Conservation (phyloP, 1,139 yeast species). For the Ashbya aceris region DNA sequence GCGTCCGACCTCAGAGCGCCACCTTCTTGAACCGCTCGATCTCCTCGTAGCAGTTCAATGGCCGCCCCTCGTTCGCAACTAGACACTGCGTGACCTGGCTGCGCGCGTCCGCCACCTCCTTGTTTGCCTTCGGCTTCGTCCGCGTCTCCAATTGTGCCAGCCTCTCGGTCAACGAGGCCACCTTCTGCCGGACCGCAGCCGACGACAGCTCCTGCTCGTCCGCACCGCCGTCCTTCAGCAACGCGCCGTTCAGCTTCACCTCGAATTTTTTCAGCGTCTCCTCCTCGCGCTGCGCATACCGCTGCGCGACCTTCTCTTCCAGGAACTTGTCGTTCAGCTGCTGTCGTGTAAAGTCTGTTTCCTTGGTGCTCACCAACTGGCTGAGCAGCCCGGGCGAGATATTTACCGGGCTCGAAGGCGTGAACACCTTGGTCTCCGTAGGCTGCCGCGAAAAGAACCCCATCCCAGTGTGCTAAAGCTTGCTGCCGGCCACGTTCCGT, state of each 20-base stretch:
- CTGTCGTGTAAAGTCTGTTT: slow-evolving; percentile 74
- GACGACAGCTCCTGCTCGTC: slow-evolving; percentile 24
- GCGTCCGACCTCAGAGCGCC: slow-evolving; percentile 5
- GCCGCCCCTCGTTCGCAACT: slow-evolving; percentile 56
- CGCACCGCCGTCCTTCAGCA: slow-evolving; percentile 32
- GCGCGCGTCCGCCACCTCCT: slow-evolving; percentile 40
- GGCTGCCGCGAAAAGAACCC: slow-evolving; percentile 18
- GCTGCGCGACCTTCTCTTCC: slow-evolving; percentile 65
- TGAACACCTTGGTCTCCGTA: slow-evolving; percentile 51
- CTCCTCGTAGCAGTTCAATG: slow-evolving; percentile 83
- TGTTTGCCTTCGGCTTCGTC: slow-evolving; percentile 28
- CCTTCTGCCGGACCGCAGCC: slow-evolving; percentile 34
- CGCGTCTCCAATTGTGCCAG: slow-evolving; percentile 33
- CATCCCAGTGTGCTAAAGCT: background rate
- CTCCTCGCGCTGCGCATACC: slow-evolving; percentile 52
- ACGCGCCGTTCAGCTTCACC: slow-evolving; percentile 38
- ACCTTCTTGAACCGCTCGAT: slow-evolving; percentile 58
- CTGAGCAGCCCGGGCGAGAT: slow-evolving; percentile 60
- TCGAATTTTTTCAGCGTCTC: slow-evolving; percentile 52
- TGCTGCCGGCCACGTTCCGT: too few relatives aligned
- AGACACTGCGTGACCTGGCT: slow-evolving; percentile 56
- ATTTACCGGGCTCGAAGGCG: slow-evolving; percentile 68
- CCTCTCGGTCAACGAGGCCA: slow-evolving; percentile 40
- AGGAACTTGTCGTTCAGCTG: slow-evolving; percentile 72
- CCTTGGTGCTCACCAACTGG: slow-evolving; percentile 63